phyloP scores from a whole-genome alignment of 192 early-diverging fungal species.

The Funneliformis mosseae region DNA sequence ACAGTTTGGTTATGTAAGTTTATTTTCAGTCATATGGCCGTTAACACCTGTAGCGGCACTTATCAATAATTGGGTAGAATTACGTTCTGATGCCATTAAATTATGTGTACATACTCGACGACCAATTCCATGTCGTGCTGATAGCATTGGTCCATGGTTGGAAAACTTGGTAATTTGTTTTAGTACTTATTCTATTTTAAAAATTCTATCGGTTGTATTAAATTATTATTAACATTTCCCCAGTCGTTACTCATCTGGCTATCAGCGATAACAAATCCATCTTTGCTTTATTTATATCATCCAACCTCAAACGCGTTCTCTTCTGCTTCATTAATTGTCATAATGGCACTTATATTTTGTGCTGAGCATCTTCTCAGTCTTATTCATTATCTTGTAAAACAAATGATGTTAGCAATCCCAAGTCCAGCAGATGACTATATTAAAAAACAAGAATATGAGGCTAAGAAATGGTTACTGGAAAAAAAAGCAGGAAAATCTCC shows the following conservation, averaged over 20 bases:
- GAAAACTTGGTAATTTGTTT: constrained; percentile 48
- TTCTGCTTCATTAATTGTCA: constrained; percentile 34
- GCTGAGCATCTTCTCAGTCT: constrained; percentile 45
- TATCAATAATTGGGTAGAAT: constrained; percentile 90
- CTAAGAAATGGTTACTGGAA: constrained; percentile 43
- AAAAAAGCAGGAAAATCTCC: too few relatives aligned
- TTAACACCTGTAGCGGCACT: constrained; percentile 79
- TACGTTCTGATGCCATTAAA: constrained; percentile 90
- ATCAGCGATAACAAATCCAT: constrained; percentile 62
- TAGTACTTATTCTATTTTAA: not conserved
- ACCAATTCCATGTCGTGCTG: constrained; percentile 69
- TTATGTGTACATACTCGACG: constrained; percentile 76
- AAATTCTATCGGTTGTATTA: constrained; percentile 18
- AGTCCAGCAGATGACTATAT: constrained; percentile 38
- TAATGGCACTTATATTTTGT: constrained; percentile 35
- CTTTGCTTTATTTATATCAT: constrained; percentile 57
- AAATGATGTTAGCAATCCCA: constrained; percentile 35
- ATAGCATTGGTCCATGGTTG: constrained; percentile 81
- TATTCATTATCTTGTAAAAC: constrained; percentile 28
- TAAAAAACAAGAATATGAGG: constrained; percentile 40
- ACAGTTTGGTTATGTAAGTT: constrained; percentile 82
- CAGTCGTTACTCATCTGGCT: constrained; percentile 52
- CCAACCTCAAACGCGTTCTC: constrained; percentile 41
- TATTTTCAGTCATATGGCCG: constrained; percentile 88
- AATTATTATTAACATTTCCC: not conserved